phyloP scores from a whole-genome alignment of 768 basidiomycete species.

The Xerocomellus amylosporus region DNA sequence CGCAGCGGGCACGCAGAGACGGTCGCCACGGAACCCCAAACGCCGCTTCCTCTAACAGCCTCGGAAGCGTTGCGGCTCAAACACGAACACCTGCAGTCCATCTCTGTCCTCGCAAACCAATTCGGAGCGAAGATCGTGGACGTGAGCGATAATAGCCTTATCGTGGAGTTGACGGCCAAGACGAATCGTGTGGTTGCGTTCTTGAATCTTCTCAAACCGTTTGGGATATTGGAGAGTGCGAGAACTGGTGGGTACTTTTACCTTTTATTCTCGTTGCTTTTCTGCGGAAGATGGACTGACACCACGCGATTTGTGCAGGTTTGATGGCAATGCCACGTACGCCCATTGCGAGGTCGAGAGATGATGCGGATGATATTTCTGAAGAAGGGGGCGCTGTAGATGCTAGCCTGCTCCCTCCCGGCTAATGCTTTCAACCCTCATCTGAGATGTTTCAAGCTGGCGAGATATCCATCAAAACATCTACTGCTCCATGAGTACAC shows the following conservation, averaged over 20 bases:
- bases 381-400: constrained; percentile 68
- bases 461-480: not conserved
- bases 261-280: not conserved
- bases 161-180: constrained; percentile 94
- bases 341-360: constrained; percentile 62
- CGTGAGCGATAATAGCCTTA: constrained; percentile 90
- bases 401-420: constrained; percentile 90
- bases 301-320: constrained; percentile 43
- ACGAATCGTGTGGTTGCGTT: constrained; percentile 90
- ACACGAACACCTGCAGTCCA: constrained; percentile 86
- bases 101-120: constrained; percentile 78
- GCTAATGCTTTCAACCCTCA: constrained; percentile 43
- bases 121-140: constrained; percentile 94
- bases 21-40: constrained; percentile 7
- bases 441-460: too few relatives aligned
- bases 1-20: constrained; percentile 45
- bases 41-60: constrained; percentile 57
- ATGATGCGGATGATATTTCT: constrained; percentile 55
- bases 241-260: constrained; percentile 67
- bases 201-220: constrained; percentile 86
- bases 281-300: not conserved
- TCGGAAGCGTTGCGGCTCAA: constrained; percentile 85
- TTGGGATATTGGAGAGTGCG: constrained; percentile 93
- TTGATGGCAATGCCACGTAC: constrained; percentile 99
- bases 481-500: not conserved